Evolutionary conservation across 192 early-diverging fungal species (phyloP).

Genomic region (Funneliformis geosporum): DNA sequence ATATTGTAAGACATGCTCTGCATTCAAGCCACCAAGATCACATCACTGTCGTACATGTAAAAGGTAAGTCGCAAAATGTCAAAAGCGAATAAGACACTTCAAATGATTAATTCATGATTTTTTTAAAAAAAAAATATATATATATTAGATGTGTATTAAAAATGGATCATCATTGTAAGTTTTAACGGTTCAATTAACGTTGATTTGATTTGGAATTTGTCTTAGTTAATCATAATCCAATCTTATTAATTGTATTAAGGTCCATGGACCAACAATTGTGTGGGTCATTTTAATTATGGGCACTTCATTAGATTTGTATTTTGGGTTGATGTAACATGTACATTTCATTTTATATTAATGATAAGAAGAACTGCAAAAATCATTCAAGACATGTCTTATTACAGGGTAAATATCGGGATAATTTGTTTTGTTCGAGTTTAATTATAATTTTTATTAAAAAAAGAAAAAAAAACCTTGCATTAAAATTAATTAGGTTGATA

Average conservation of each 20-base stretch:
- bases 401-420: constrained; percentile 24
- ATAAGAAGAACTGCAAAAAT: constrained; percentile 53
- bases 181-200: too few species aligned
- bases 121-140: background rate
- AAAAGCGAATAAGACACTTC: too few species aligned
- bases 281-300: constrained; percentile 72
- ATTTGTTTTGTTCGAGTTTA: background rate
- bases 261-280: constrained; percentile 90
- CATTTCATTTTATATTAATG: constrained; percentile 58
- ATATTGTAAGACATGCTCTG: constrained; percentile 63
- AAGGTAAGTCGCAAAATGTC: constrained; percentile 26
- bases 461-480: background rate
- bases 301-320: constrained; percentile 82
- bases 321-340: constrained; percentile 61
- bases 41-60: constrained; percentile 79
- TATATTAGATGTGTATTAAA: constrained; percentile 66
- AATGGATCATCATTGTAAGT: constrained; percentile 82
- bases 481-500: constrained; percentile 30
- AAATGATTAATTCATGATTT: background rate
- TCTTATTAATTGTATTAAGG: constrained; percentile 1
- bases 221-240: background rate
- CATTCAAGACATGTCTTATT: constrained; percentile 37
- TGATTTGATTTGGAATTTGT: background rate
- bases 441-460: background rate
- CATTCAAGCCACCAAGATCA: constrained; percentile 74